These are phyloP conservation scores for Annulohypoxylon moriforme DNA, from an alignment of 495 filamentous ascomycete species.

Conservation along the genomic window DNA sequence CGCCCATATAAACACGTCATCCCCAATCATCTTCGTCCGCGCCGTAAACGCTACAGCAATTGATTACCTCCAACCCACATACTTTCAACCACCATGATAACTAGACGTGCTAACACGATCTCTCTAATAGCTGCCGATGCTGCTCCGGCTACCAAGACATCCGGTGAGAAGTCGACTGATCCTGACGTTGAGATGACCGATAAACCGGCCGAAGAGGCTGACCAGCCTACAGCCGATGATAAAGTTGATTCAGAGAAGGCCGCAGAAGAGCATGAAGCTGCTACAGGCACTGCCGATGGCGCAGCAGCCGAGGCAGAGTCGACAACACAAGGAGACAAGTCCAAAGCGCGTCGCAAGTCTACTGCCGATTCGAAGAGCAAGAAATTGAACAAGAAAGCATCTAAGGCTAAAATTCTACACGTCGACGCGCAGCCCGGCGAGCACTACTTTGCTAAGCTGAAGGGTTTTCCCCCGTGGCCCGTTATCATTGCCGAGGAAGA, in stretches of 20 bases:
- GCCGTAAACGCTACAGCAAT: conserved; percentile 9
- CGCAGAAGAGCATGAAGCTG: conserved; percentile 34
- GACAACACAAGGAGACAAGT: conserved; percentile 54
- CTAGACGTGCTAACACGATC: conserved; percentile 11
- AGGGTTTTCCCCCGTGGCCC: conserved; percentile 91
- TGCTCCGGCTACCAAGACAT: conserved; percentile 27
- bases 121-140: conserved; percentile 21
- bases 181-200: conserved; percentile 49
- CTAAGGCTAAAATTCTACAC: conserved; percentile 74
- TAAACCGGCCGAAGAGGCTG: conserved; percentile 26
- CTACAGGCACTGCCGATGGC: conserved; percentile 39
- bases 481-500: conserved; percentile 90
- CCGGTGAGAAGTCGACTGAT: conserved; percentile 40
- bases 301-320: conserved; percentile 36
- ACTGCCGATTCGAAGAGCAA: conserved; percentile 76
- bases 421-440: conserved; percentile 85
- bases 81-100: background rate
- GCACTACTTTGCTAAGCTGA: conserved; percentile 86
- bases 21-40: conserved; percentile 3
- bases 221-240: conserved; percentile 39
- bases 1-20: conserved; percentile 25
- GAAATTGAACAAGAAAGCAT: conserved; percentile 87
- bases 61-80: conserved; percentile 16
- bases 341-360: conserved; percentile 71
- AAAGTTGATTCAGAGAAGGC: conserved; percentile 44